Evolutionary conservation across 305 asterid genomes (phyloP), one percentile per base, ranked within the genome.

Genomic region (Fraxinus baroniana): DNA sequence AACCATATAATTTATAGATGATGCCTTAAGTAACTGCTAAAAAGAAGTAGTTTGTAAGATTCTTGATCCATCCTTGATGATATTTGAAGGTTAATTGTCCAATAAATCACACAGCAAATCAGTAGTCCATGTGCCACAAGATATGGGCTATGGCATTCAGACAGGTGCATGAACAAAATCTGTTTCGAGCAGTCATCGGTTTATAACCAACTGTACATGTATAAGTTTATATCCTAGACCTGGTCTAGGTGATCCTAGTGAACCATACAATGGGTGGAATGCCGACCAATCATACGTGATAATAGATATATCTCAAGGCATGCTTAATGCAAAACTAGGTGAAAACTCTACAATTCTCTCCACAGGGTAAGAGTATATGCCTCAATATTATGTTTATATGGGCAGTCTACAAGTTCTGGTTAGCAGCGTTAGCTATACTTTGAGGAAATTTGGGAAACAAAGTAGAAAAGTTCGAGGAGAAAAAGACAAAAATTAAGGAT

Each of bases 221-320:
- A 18, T 73, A 33, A n/a, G 74, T 62, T 78, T 28, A 20, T 62
- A 17, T 68, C 20, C 75, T 84, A 39, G 83, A 74, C 39, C 80
- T 8, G 66, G 62, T 79, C 44, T 68, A 79, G 76, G 75, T 41
- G 17, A 32, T 17, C 22, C 20, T 15, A 49, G 60, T 49, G 60
- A 49, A 49, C 60, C 60, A 49, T 49, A 49, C 20, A 49, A 49
- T 49, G 60, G 60, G 18, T 13, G 17, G 62, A 17, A 17, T 52
- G 62, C 62, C 22, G 2, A 52, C 62, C 20, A 17, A 52, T 52
- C 62, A 52, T 52, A 17, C 17, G 22, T 52, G 62, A 52, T 52
- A 52, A 17, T 6, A 17, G 22, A 52, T 17, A 52, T 52, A 5
- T 52, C 62, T 15, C 22, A 52, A 52, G 62, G 62, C 62, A 4